These are phyloP conservation scores for Cladosporium halotolerans DNA, from an alignment of 2,329 filamentous ascomycete genomes.

Conservation along the genomic window DNA sequence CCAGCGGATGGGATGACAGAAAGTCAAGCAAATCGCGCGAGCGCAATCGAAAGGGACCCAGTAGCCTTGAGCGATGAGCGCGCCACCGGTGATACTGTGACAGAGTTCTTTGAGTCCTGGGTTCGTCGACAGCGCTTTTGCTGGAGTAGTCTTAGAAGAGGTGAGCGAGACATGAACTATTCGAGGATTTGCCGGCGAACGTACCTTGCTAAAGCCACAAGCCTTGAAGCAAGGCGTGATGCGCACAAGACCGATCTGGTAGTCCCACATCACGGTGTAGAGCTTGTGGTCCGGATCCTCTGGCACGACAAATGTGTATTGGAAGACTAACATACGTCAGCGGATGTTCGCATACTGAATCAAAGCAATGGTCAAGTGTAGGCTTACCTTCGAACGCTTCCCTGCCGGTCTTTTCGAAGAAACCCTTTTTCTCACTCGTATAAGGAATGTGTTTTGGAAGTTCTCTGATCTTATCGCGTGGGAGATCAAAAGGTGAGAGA, in stretches of 20 bases:
- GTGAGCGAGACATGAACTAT: background rate
- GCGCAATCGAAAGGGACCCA: constrained; percentile 93
- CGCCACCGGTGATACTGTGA: constrained; percentile 89
- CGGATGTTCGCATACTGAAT: background rate
- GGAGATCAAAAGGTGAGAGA: constrained; percentile 58
- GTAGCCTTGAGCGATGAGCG: constrained; percentile 88
- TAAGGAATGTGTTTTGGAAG: constrained; percentile 71
- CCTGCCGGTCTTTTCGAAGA: constrained; percentile 76
- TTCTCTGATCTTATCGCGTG: constrained; percentile 39
- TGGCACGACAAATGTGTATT: constrained; percentile 73
- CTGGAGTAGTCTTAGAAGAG: constrained; percentile 68
- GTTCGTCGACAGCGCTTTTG: constrained; percentile 65
- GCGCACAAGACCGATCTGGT: constrained; percentile 85
- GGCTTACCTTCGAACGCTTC: constrained; percentile 78
- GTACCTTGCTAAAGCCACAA: constrained; percentile 77
- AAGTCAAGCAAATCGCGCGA: constrained; percentile 78
- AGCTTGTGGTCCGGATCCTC: constrained; percentile 50
- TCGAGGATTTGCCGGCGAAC: constrained; percentile 15
- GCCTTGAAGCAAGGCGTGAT: constrained; percentile 95
- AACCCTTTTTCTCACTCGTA: constrained; percentile 87
- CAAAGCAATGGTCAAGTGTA: constrained; percentile 2
- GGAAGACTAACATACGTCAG: constrained; percentile 56
- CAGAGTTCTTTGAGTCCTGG: constrained; percentile 77
- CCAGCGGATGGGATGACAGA: constrained; percentile 77
- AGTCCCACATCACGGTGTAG: constrained; percentile 80